Conservation (phyloP, 2,329 filamentous ascomycete genomes). For the Verticillium longisporum region DNA sequence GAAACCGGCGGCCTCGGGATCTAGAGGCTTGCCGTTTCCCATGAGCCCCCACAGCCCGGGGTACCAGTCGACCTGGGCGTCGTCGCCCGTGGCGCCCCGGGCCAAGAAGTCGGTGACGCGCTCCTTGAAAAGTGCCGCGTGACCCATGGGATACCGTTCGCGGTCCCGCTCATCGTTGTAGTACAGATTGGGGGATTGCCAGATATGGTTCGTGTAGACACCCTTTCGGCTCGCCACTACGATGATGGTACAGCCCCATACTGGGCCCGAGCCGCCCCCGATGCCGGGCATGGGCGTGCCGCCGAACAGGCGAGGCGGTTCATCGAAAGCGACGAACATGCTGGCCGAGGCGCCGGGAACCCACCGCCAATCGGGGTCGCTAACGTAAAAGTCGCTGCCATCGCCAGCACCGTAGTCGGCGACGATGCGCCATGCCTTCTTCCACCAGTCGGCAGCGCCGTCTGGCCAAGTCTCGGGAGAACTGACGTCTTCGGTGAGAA, state of each 20-base stretch:
- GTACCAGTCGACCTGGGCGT: not conserved
- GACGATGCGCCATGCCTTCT: conserved; percentile 7
- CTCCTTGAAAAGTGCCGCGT: conserved; percentile 3
- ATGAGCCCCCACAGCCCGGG: conserved; percentile 1
- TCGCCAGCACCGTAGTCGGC: conserved; percentile 6
- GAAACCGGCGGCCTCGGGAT: conserved; percentile 1
- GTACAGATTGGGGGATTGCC: conserved; percentile 10
- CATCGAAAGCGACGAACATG: not conserved
- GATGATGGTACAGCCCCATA: conserved; percentile 12
- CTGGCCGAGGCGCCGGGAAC: not conserved
- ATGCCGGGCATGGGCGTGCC: not conserved
- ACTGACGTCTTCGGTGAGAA: conserved; percentile 2
- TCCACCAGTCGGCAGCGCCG: conserved; percentile 8
- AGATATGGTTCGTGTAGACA: conserved; percentile 10
- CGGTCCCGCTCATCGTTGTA: not conserved
- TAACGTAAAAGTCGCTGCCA: not conserved
- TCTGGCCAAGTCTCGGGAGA: conserved; percentile 4
- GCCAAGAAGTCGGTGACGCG: conserved; percentile 6
- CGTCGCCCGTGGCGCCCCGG: not conserved
- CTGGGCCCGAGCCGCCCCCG: conserved; percentile 8
- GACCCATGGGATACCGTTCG: not conserved
- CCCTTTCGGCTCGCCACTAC: conserved; percentile 5
- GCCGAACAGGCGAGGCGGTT: not conserved
- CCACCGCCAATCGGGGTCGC: not conserved
- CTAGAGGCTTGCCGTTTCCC: not conserved